Evolutionary conservation across 345 rosid species (phyloP).

Genomic region (Jatropha curcas): DNA sequence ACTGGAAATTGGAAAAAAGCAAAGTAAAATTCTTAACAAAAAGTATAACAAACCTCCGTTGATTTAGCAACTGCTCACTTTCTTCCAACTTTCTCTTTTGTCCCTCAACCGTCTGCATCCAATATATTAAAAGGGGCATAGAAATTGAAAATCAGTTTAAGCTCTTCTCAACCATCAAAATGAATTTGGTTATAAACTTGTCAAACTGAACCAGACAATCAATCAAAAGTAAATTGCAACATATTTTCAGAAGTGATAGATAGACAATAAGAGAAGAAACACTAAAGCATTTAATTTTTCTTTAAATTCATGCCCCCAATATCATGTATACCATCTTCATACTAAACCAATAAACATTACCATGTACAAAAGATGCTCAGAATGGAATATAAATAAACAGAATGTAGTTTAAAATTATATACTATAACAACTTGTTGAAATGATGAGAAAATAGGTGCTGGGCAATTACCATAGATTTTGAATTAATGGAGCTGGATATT

Average conservation of each 20-base stretch:
- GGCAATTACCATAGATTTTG: constrained; percentile 60
- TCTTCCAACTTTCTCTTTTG: constrained; percentile 73
- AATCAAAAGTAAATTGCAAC: not conserved
- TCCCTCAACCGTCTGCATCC: constrained; percentile 65
- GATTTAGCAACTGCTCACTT: constrained; percentile 54
- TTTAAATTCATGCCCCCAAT: not conserved
- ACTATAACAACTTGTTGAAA: not conserved
- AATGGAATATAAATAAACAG: not conserved
- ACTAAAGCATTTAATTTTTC: not conserved
- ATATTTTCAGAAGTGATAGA: not conserved
- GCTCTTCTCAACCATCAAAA: not conserved
- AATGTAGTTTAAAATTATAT: not conserved
- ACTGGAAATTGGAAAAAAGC: not conserved
- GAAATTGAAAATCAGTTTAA: not conserved
- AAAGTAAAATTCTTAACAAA: not conserved
- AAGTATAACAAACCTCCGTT: constrained; percentile 44
- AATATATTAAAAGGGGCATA: not conserved
- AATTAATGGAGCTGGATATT: constrained; percentile 60
- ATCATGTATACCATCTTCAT: not conserved
- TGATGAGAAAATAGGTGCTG: not conserved
- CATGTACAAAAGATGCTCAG: not conserved
- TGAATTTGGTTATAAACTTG: not conserved
- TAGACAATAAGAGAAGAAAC: not conserved
- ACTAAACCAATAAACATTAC: not conserved
- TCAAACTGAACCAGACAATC: not conserved